These are phyloP conservation scores for Acacia crassicarpa DNA, from an alignment of 306 rosid species.

Conservation along the genomic window DNA sequence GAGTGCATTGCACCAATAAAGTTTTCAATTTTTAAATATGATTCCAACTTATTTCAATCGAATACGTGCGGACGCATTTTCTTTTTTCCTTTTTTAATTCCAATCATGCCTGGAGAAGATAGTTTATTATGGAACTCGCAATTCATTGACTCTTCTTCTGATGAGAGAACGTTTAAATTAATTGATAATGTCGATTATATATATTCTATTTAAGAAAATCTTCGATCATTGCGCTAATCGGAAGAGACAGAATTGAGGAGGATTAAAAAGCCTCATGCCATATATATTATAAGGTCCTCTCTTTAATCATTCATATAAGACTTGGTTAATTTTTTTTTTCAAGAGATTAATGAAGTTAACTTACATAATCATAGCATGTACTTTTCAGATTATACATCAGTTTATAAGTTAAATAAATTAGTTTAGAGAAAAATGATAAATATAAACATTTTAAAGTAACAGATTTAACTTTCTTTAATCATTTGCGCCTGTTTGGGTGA, in stretches of 20 bases:
- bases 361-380: no score
- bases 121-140: not conserved
- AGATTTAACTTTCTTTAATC: no score
- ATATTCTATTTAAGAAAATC: not conserved
- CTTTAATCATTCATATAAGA: no score
- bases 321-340: no score
- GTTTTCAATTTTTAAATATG: not conserved
- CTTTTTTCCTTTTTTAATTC: not conserved
- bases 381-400: no score
- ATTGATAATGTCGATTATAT: not conserved
- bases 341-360: no score
- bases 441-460: no score
- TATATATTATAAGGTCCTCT: no score
- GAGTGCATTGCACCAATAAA: conserved; percentile 1
- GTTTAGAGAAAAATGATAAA: no score
- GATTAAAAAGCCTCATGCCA: not conserved
- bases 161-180: not conserved
- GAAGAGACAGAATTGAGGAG: not conserved
- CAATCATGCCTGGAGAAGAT: not conserved
- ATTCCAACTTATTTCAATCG: not conserved
- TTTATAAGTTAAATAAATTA: no score
- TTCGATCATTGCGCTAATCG: not conserved
- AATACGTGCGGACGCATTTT: not conserved
- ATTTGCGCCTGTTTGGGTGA: no score
- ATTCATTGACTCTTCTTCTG: not conserved